Evolutionary conservation across 441 rosid genomes (phyloP).

Genomic region (Cnidoscolus chayamansa): DNA sequence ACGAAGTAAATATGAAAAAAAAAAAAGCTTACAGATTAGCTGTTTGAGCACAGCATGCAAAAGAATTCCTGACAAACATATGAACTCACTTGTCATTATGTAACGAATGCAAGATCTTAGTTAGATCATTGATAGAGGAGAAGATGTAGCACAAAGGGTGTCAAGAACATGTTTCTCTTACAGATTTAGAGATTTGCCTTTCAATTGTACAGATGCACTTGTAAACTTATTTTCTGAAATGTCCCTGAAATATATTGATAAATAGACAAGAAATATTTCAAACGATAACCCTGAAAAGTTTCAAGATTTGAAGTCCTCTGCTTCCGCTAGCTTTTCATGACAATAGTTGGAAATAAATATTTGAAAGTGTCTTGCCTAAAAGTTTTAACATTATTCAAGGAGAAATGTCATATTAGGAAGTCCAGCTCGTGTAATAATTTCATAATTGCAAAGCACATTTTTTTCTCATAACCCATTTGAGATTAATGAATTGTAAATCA

Average conservation of each 20-base stretch:
- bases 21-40: conserved; percentile 4
- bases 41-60: conserved; percentile 5
- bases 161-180: not conserved
- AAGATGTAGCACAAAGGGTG: not conserved
- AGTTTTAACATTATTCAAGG: not conserved
- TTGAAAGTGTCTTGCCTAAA: not conserved
- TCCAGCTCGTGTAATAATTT: not conserved
- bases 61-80: conserved; percentile 3
- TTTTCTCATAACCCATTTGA: no score
- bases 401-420: not conserved
- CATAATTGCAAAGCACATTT: no score
- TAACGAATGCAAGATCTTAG: not conserved
- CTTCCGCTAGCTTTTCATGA: no score
- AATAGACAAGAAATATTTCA: not conserved
- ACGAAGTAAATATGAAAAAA: not conserved
- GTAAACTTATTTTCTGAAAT: conserved; percentile 11
- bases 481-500: no score
- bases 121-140: not conserved
- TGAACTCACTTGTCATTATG: not conserved
- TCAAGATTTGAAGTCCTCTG: not conserved
- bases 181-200: not conserved
- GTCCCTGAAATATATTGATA: not conserved
- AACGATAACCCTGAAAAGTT: not conserved
- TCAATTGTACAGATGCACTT: not conserved
- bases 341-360: not conserved